These are phyloP conservation scores for Acer yangbiense DNA, from an alignment of 345 rosid genomes.

Conservation along the genomic window DNA sequence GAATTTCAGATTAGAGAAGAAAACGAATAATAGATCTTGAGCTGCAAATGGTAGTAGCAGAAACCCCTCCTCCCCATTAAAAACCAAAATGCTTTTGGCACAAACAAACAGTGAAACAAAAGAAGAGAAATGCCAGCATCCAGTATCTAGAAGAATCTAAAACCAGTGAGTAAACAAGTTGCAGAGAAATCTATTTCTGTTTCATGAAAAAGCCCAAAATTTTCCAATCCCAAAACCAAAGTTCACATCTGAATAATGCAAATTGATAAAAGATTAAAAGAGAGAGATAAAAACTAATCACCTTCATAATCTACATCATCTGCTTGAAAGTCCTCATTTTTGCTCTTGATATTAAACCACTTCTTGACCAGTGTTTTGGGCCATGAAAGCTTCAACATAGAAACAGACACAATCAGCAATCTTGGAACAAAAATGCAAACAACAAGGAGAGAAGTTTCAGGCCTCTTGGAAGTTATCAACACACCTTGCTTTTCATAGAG, in stretches of 20 bases:
- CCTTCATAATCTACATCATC: conserved; percentile 60
- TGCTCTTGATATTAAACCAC: conserved; percentile 89
- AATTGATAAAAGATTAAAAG: conserved; percentile 5
- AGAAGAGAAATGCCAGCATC: conserved; percentile 24
- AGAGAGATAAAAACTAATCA: conserved; percentile 23
- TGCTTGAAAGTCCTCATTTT: conserved; percentile 81
- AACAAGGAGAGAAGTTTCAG: conserved; percentile 15
- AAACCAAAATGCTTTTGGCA: conserved; percentile 25
- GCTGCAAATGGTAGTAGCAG: conserved; percentile 30
- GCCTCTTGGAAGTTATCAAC: conserved; percentile 11
- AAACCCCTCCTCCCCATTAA: conserved; percentile 12
- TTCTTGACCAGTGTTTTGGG: conserved; percentile 93
- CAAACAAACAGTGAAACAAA: conserved; percentile 20
- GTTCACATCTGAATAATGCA: conserved; percentile 2
- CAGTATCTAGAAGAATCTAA: conserved; percentile 32
- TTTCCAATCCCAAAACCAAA: conserved; percentile 21
- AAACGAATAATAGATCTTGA: conserved; percentile 46
- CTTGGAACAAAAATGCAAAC: conserved; percentile 16
- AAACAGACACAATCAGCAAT: conserved; percentile 19
- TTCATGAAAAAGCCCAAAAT: conserved; percentile 17
- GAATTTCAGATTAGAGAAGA: conserved; percentile 31
- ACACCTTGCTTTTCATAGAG: conserved; percentile 84
- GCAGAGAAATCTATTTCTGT: conserved; percentile 22
- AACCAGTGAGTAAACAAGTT: conserved; percentile 14
- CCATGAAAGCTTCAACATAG: conserved; percentile 77